Evolutionary conservation across 2,329 filamentous ascomycete genomes (phyloP).

Genomic region (Zymoseptoria tritici): DNA sequence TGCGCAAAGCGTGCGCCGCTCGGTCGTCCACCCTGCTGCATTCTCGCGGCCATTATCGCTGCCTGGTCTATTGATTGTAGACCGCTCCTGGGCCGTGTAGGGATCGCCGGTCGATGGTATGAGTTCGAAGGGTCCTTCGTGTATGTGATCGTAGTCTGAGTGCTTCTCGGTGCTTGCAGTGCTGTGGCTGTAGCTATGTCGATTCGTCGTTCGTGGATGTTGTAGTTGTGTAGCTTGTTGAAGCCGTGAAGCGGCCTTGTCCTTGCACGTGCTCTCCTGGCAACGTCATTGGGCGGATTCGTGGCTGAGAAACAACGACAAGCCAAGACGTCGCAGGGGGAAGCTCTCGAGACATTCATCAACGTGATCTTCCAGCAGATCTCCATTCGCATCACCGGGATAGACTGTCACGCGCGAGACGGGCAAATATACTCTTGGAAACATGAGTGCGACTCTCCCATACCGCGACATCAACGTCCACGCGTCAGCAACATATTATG

Average conservation of each 20-base stretch:
- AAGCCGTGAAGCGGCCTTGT: not conserved
- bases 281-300: slow-evolving; percentile 4
- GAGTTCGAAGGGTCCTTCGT: not conserved
- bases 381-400: not conserved
- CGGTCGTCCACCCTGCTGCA: slow-evolving; percentile 60
- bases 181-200: not conserved
- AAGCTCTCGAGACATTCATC: not conserved
- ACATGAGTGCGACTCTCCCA: slow-evolving; percentile 53
- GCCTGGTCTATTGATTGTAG: not conserved
- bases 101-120: not conserved
- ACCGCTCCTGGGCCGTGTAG: not conserved
- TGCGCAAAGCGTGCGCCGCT: slow-evolving; percentile 79
- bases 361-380: not conserved
- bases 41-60: slow-evolving; percentile 71
- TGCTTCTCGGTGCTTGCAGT: not conserved
- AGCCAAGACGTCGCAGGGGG: not conserved
- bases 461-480: slow-evolving; percentile 97
- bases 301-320: not conserved
- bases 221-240: not conserved
- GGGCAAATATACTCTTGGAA: not conserved
- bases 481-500: slow-evolving; percentile 84
- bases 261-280: not conserved
- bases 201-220: not conserved
- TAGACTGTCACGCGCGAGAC: not conserved
- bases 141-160: not conserved